These are phyloP conservation scores for Yamadazyma sp. DNA, from an alignment of 1,139 yeast species.

Conservation along the genomic window DNA sequence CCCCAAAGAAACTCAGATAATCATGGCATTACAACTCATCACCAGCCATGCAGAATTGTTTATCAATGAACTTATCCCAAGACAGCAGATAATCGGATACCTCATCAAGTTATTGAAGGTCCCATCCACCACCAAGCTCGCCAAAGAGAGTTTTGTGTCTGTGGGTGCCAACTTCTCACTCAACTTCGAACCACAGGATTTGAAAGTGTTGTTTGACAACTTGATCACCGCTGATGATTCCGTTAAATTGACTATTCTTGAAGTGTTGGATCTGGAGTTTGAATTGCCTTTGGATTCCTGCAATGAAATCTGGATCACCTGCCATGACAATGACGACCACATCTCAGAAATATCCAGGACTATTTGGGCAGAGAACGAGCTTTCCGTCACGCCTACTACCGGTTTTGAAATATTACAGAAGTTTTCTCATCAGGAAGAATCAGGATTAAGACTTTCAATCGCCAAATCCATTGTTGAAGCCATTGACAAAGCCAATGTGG, in stretches of 20 bases:
- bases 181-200: constrained; percentile 55
- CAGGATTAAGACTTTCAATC: constrained; percentile 66
- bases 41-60: constrained; percentile 75
- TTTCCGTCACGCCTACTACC: constrained; percentile 45
- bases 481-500: constrained; percentile 25
- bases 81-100: constrained; percentile 60
- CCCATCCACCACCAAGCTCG: constrained; percentile 75
- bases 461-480: constrained; percentile 57
- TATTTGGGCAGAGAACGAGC: constrained; percentile 80
- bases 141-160: constrained; percentile 79
- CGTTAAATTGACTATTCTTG: constrained; percentile 77
- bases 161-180: constrained; percentile 74
- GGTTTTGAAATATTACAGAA: constrained; percentile 42
- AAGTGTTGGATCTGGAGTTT: constrained; percentile 83
- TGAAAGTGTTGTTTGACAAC: constrained; percentile 57
- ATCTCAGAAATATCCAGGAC: constrained; percentile 70
- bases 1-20: constrained; percentile 82
- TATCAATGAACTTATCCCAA: constrained; percentile 65
- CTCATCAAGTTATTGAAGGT: constrained; percentile 66
- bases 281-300: constrained; percentile 63
- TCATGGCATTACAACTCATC: constrained; percentile 75
- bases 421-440: constrained; percentile 54
- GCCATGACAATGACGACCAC: constrained; percentile 68
- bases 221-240: constrained; percentile 63
- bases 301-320: constrained; percentile 75